Conservation (phyloP, 805 yeast genomes). For the Ogataea paraovalis region DNA sequence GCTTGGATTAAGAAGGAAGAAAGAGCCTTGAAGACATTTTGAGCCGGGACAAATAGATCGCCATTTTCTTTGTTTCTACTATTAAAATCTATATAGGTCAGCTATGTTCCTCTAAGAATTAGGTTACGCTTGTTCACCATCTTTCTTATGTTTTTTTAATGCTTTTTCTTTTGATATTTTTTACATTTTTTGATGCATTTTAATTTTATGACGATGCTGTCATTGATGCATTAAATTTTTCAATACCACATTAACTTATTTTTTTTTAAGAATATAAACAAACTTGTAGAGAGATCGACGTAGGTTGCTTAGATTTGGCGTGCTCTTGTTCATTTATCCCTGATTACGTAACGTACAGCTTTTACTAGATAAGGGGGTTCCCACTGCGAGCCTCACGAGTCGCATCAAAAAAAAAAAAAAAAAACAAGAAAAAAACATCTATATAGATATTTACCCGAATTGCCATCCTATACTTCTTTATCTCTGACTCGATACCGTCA, state of each 20-base stretch:
- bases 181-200: not conserved
- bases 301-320: not conserved
- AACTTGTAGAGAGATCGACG: no score
- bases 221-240: not conserved
- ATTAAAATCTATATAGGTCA: no score
- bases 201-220: not conserved
- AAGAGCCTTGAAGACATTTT: not conserved
- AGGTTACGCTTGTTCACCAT: not conserved
- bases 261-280: no score
- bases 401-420: no score
- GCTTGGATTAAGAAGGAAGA: not conserved
- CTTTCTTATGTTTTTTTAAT: not conserved
- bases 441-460: not conserved
- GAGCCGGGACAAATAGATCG: not conserved
- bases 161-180: not conserved
- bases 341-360: no score
- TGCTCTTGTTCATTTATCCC: no score
- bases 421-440: not conserved
- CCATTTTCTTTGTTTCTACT: no score
- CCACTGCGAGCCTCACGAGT: no score
- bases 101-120: not conserved
- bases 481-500: no score
- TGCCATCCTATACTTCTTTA: not conserved
- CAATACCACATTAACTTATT: no score
- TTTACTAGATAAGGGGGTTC: no score